Base-by-base conservation (phyloP, 306 rosid species). In the Fagus sylvatica region DNA sequence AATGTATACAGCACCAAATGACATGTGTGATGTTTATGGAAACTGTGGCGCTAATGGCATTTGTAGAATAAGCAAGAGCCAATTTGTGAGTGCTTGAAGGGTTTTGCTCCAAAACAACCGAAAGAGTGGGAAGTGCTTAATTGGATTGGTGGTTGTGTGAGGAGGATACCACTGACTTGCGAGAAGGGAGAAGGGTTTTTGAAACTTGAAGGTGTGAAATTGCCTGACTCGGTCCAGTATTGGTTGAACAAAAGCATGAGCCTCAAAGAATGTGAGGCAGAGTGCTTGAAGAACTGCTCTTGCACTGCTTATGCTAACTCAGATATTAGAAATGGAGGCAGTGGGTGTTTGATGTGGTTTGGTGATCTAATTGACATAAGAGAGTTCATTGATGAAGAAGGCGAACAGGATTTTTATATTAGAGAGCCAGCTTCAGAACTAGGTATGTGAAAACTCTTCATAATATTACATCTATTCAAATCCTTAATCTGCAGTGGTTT, bases 231-330 rank as follows among this genome's bases (percentile, higher is more conserved):
- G 8, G 30, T 53, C 54, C 71, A 39, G 28, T 53, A 83, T 82
- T 64, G 80, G 82, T 71, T 64, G 17, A 71, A 80, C 51, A 56
- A 5, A n/a, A 85, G 56, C 34, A 72, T 56, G 80, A 72, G 59
- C 39, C 72, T 70, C 2, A 46, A 42, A 2, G 75, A 83, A 43
- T 88, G 89, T 57, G 67, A 57, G 62, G 76, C 34, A 0, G 71
- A 76, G 34, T 88, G 91, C 66, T 78, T 43, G 61, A 67, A 69
- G 15, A 80, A 80, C 46, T 88, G 87, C 53, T 82, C 85, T 37
- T 85, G 91, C 46, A 37, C 34, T 4, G 85, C 91, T 13, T 85
- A 85, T 82, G 79, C 91, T 61, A 78, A 79, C 73, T 34, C 59
- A 10, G 72, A 77, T 69, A 49, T 84, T 22, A 54, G 40, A 0